A percentile compares a stretch with the other conserved stretches of the same genome.
Evolutionary conservation across 495 filamentous ascomycete species (phyloP).

Genomic region (Collariella sp.): DNA sequence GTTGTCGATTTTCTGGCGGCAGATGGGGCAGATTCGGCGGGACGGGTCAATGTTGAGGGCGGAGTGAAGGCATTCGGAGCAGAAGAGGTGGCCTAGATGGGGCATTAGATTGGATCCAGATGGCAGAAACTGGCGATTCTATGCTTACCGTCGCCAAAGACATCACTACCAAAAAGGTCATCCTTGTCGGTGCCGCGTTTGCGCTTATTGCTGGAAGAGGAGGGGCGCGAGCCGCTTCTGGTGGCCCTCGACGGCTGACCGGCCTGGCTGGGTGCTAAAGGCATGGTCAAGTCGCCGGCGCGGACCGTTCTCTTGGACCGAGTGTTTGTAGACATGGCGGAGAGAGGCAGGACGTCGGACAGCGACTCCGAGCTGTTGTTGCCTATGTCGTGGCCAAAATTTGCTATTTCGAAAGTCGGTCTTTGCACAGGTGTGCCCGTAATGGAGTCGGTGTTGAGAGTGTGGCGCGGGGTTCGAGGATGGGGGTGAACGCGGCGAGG

Average conservation of each 20-base stretch:
- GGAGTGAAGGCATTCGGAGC: constrained; percentile 69
- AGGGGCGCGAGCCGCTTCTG: not conserved
- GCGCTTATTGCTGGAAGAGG: not conserved
- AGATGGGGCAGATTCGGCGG: constrained; percentile 45
- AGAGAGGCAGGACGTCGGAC: not conserved
- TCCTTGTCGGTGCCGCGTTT: constrained; percentile 18
- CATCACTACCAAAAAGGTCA: constrained; percentile 17
- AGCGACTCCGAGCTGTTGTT: not conserved
- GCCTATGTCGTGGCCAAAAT: not conserved
- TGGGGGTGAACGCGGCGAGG: not conserved
- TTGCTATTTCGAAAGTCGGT: not conserved
- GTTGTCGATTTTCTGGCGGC: constrained; percentile 48
- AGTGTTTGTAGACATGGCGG: constrained; percentile 2
- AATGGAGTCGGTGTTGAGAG: not conserved
- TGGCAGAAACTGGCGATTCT: too few relatives aligned
- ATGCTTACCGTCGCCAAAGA: not conserved
- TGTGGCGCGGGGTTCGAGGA: not conserved
- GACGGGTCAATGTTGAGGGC: constrained; percentile 53
- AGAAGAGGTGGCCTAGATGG: constrained; percentile 70
- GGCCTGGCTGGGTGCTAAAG: not conserved
- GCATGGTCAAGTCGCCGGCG: not conserved
- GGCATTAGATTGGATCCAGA: not conserved
- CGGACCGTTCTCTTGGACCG: not conserved
- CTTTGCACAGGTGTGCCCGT: not conserved
- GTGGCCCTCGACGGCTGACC: not conserved